phyloP scores from a whole-genome alignment of 1,139 yeast genomes.

The Taphrina pruni region DNA sequence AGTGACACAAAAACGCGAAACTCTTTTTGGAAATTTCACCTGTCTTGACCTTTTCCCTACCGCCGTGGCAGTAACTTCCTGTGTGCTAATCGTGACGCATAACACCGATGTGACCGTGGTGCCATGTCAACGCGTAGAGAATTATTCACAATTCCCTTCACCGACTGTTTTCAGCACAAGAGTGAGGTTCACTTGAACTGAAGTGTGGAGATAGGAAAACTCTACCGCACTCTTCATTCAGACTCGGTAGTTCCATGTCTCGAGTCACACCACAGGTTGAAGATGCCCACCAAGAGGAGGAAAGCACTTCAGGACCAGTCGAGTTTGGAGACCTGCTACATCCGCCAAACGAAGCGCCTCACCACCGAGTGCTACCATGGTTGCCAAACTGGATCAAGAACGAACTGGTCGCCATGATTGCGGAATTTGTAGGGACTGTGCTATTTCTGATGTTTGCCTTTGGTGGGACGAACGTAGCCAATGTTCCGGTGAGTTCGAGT shows the following conservation, averaged over 20 bases:
- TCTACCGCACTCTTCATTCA: too few relatives aligned
- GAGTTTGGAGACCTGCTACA: conserved; percentile 14
- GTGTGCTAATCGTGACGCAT: too few relatives aligned
- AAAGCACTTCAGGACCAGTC: conserved; percentile 14
- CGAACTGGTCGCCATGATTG: conserved; percentile 61
- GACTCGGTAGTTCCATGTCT: neutral
- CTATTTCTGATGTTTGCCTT: conserved; percentile 82
- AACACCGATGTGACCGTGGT: too few relatives aligned
- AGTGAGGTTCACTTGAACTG: too few relatives aligned
- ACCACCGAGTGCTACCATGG: conserved; percentile 18
- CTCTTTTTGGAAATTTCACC: neutral
- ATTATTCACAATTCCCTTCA: too few relatives aligned
- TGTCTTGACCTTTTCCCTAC: neutral
- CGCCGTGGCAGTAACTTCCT: neutral
- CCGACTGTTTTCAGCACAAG: too few relatives aligned
- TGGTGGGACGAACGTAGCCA: conserved; percentile 83
- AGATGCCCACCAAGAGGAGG: conserved; percentile 3
- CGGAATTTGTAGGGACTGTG: conserved; percentile 86
- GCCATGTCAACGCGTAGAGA: too few relatives aligned
- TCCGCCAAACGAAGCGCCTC: conserved; percentile 16
- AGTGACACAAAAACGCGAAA: conserved; percentile 10
- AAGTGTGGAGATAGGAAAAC: too few relatives aligned
- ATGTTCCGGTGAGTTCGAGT: conserved; percentile 53
- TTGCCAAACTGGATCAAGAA: conserved; percentile 54
- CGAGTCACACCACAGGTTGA: conserved; percentile 11